Evolutionary conservation across 2,329 filamentous ascomycete species (phyloP), one percentile per base, ranked within the genome.

Genomic region (Alternaria arborescens): DNA sequence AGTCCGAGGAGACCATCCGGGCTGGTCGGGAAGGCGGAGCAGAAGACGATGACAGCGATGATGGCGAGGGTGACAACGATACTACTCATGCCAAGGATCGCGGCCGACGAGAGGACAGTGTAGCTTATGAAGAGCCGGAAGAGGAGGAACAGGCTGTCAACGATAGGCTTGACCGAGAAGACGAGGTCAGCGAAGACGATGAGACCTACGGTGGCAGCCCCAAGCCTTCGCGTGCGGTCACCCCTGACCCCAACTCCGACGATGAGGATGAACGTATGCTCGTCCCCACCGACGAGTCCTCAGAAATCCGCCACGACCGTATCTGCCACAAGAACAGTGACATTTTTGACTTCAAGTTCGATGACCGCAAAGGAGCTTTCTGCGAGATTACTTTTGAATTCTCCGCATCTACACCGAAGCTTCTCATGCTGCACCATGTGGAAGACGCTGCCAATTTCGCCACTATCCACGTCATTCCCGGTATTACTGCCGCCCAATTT

Each of bases 41-140:
- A 46, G 89, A 91, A 41, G 90, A 91, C 59, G 87, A 89, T n/a
- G 92, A 89, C 44, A 94, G 95, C 55, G 92, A 87, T 60, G 86
- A 87, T 56, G 86, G 84, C 62, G 82, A 87, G 54, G 83, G 83
- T 20, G 82, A 84, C 14, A 81, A 78, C 55, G 82, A 84, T 65
- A 82, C 87, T 51, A 94, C 88, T 4, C 88, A 86, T 64, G 88
- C 87, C 69, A 96, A 93, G 80, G 86, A 89, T 72, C 88, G 86
- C 70, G 87, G 88, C 46, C 95, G 97, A 76, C 89, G 91, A 41
- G 84, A 86, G 53, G 91, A 97, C 78, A 91, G 90, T 30, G 89
- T 94, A 3, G 95, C 93, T 14, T 98, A 97, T 69, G 94, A 93
- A 40, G 92, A 90, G 34, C 96, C 97, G 47, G 95, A 98, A 74